Evolutionary conservation across 2,329 filamentous ascomycete species (phyloP), one percentile per base, ranked within the genome.

Genomic region (Fusarium fracticaudum): DNA sequence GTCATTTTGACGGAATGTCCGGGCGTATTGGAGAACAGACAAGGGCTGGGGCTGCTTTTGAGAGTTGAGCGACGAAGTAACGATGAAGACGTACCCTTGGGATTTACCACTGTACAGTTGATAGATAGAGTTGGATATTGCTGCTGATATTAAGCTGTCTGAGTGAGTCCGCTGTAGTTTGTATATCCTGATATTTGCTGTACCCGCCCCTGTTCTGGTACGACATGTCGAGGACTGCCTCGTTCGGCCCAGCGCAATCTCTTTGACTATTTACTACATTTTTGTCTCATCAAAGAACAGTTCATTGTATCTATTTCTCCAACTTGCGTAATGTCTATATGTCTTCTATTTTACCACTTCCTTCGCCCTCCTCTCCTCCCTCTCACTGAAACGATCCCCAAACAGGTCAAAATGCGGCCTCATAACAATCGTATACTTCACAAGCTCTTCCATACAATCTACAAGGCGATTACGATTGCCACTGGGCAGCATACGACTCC

Each of bases 31-130:
- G 47, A 66, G 51, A 60, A 60, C 15, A 24, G 18, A 31, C 8
- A 29, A 13, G 33, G 29, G n/a, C 38, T n/a, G 35, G 24, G 45
- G 44, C 43, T 47, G 18, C 8, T 57, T 63, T 59, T 24, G 24
- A 48, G n/a, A 38, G 35, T 51, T 54, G 48, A 69, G 67, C 9
- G 35, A 74, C 40, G 54, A 63, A 63, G 53, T 40, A 14, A 73
- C 20, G 66, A 60, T 31, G 41, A 48, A 35, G 43, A 20, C n/a
- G 41, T 45, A 18, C 7, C 35, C 29, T 22, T 44, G 26, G 24
- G 17, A 59, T 22, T 50, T 51, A 40, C n/a, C 14, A 20, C 13
- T 57, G 31, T 47, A 45, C 10, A n/a, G 35, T 33, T 59, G 35
- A 60, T 63, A 68, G 37, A 74, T 57, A 53, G 31, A 47, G 33